phyloP scores from a whole-genome alignment of 257 asterid genomes.

The Petunia axillaris region DNA sequence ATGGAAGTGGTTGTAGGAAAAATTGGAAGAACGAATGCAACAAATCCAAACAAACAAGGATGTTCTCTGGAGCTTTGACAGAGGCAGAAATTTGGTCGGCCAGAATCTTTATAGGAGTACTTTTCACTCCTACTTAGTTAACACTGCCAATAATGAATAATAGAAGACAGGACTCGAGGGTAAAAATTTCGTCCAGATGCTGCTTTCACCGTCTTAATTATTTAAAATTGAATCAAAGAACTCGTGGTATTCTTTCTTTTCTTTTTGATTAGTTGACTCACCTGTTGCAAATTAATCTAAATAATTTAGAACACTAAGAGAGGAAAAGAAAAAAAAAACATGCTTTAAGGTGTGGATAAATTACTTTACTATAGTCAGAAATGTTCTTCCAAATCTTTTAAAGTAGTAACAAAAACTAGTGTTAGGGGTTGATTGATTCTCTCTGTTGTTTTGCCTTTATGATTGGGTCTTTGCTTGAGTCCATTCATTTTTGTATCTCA shows the following conservation, averaged over 20 bases:
- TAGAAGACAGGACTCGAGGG: background rate
- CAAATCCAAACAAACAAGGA: too few species aligned
- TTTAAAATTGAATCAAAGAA: background rate
- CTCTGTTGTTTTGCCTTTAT: background rate
- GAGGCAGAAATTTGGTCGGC: too few species aligned
- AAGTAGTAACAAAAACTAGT: background rate
- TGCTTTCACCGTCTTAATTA: background rate
- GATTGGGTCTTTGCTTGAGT: slow-evolving; percentile 12
- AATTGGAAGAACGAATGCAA: too few species aligned
- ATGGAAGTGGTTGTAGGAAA: too few species aligned
- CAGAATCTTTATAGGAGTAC: too few species aligned
- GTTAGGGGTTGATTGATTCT: slow-evolving; percentile 22
- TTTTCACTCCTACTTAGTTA: background rate
- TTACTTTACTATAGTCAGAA: background rate
- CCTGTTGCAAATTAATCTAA: background rate
- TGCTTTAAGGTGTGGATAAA: background rate
- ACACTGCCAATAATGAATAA: background rate
- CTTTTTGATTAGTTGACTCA: background rate
- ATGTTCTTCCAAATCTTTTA: slow-evolving; percentile 6
- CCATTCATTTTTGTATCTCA: slow-evolving; percentile 15
- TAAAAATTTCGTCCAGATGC: too few species aligned
- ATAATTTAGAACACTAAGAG: background rate
- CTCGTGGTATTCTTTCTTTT: background rate
- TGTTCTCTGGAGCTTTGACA: too few species aligned
- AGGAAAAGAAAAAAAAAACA: background rate